Conservation (phyloP, 495 filamentous ascomycete genomes). For the Neurospora sp. region DNA sequence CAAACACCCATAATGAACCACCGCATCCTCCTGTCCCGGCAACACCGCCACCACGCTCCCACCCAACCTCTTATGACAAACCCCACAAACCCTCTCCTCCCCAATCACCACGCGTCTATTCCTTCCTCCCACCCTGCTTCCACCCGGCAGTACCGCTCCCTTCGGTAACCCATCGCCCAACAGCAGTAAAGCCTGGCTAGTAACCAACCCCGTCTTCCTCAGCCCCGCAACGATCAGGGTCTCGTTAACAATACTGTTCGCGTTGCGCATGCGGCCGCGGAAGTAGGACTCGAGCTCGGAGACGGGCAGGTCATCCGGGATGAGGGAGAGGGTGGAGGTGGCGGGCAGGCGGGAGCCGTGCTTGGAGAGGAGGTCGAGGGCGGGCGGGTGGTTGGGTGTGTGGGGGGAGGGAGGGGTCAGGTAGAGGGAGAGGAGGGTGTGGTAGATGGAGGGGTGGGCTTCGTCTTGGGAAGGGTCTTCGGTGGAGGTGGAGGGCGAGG, state of each 20-base stretch:
- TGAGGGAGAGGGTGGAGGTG: slow-evolving; percentile 68
- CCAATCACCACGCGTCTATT: slow-evolving; percentile 67
- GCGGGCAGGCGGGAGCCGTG: slow-evolving; percentile 90
- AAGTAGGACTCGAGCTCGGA: slow-evolving; percentile 84
- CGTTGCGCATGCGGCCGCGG: slow-evolving; percentile 78
- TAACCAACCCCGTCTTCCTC: slow-evolving; percentile 60
- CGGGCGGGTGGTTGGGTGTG: slow-evolving; percentile 62
- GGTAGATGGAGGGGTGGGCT: slow-evolving; percentile 66
- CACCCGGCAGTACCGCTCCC: slow-evolving; percentile 21
- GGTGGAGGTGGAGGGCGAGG: slow-evolving; percentile 21
- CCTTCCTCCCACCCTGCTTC: slow-evolving; percentile 47
- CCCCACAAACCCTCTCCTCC: slow-evolving; percentile 81
- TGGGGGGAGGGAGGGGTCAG: slow-evolving; percentile 72
- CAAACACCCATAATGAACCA: slow-evolving; percentile 80
- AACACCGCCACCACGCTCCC: slow-evolving; percentile 65
- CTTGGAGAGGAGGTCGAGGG: slow-evolving; percentile 75
- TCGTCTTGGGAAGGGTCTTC: slow-evolving; percentile 41
- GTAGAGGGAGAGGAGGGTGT: slow-evolving; percentile 84
- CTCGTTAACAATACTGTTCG: slow-evolving; percentile 71
- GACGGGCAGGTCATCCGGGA: slow-evolving; percentile 72
- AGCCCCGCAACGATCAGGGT: slow-evolving; percentile 64
- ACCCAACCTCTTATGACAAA: slow-evolving; percentile 87
- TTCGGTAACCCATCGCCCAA: slow-evolving; percentile 51
- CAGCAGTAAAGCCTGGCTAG: slow-evolving; percentile 58
- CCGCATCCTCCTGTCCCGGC: slow-evolving; percentile 38